Evolutionary conservation across 768 basidiomycete genomes (phyloP), one percentile per base, ranked within the genome.

Genomic region (Austroboletus festivus): DNA sequence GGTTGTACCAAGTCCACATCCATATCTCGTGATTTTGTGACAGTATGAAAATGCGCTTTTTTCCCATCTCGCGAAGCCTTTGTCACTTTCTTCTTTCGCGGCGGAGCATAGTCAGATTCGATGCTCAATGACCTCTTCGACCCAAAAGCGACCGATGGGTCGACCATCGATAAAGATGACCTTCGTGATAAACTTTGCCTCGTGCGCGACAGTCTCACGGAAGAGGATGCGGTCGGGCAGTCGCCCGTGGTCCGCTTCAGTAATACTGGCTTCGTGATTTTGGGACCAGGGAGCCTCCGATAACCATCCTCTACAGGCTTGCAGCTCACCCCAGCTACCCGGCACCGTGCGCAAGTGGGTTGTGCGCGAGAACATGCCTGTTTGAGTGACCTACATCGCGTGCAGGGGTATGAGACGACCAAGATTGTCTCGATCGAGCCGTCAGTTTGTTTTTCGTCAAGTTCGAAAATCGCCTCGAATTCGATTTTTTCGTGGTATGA

Each of bases 281-380:
- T 67, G 19, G 64, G 64, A 33, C 45, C n/a, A 33, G 64, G 67
- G 19, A 67, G 55, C 26, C 16, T 53, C 28, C 64, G 54, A 21
- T 61, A 67, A 23, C 55, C 56, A 30, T 11, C 26, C 23, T 30
- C 28, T 5, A 28, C 28, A 28, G 28, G 28, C n/a, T 1, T 0
- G 33, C 66, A 68, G 10, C 1, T 6, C 6, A 1, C 2, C 5
- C 22, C 51, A 12, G 31, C 21, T 21, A 34, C 53, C 22, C n/a
- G 34, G 43, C 65, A 68, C 23, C 64, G 67, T 21, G 10, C 31
- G 38, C 65, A 67, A 31, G 46, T 37, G 3, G 67, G 65, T 30
- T n/a, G 37, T 3, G 28, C n/a, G 38, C 65, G 67, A 4, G 65
- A 67, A 26, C 65, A 68, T 9, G 55, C 40, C 12, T 60, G 48